Percentiles rank a stretch among this genome's conserved stretches.
Evolutionary conservation across 192 early-diverging fungal species (phyloP).

Genomic region (Martensiomyces pterosporus): DNA sequence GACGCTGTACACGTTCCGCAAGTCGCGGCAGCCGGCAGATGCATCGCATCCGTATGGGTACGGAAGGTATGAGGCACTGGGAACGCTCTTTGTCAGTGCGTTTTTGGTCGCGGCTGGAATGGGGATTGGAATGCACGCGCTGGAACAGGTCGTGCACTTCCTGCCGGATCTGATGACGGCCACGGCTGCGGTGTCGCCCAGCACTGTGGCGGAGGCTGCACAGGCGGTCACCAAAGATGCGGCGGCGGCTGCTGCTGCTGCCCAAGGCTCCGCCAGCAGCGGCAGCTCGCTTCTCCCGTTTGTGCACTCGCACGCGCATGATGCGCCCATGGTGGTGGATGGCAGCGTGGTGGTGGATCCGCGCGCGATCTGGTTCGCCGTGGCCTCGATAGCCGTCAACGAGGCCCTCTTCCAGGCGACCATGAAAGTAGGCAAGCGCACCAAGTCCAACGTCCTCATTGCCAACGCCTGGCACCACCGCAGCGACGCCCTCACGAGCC

Average conservation of each 20-base stretch:
- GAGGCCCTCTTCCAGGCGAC: slow-evolving; percentile 73
- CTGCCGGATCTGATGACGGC: slow-evolving; percentile 15
- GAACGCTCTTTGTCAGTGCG: slow-evolving; percentile 60
- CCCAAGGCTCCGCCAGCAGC: not conserved
- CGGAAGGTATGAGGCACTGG: slow-evolving; percentile 63
- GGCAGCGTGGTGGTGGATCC: slow-evolving; percentile 50
- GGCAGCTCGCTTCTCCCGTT: slow-evolving; percentile 16
- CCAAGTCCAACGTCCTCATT: slow-evolving; percentile 66
- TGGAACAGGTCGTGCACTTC: slow-evolving; percentile 50
- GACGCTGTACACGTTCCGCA: slow-evolving; percentile 72
- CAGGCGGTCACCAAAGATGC: slow-evolving; percentile 7
- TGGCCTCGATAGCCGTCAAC: slow-evolving; percentile 64
- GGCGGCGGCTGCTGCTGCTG: slow-evolving; percentile 4
- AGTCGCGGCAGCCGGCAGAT: slow-evolving; percentile 62
- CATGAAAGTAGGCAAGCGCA: slow-evolving; percentile 58
- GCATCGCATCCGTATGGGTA: slow-evolving; percentile 65
- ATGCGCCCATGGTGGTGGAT: slow-evolving; percentile 21
- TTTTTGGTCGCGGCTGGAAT: slow-evolving; percentile 64
- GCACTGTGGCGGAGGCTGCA: slow-evolving; percentile 11
- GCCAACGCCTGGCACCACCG: slow-evolving; percentile 91
- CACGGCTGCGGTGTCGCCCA: slow-evolving; percentile 8
- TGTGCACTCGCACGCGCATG: slow-evolving; percentile 28
- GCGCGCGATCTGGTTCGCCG: slow-evolving; percentile 69
- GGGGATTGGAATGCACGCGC: slow-evolving; percentile 64
- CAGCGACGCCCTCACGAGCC: slow-evolving; percentile 66